A percentile compares a stretch with the other conserved stretches of the same genome.
phyloP scores from a whole-genome alignment of 1,139 yeast genomes.

The Yamadazyma dushanensis region DNA sequence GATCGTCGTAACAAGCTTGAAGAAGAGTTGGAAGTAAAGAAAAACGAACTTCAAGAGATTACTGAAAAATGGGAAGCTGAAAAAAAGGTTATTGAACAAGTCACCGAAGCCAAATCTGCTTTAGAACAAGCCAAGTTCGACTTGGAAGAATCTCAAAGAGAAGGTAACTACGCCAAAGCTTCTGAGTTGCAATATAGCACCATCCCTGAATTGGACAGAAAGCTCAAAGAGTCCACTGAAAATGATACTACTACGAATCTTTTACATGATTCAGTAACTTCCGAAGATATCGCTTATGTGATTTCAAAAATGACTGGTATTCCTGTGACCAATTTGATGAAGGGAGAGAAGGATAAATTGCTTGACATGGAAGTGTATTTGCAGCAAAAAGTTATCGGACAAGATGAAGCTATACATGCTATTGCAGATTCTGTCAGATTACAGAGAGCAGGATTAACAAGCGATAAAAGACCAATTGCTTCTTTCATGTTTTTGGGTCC shows the following conservation, averaged over 20 bases:
- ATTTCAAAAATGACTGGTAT: slow-evolving; percentile 95
- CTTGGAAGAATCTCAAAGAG: slow-evolving; percentile 78
- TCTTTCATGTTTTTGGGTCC: slow-evolving; percentile 96
- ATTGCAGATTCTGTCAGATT: slow-evolving; percentile 92
- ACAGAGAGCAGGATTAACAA: slow-evolving; percentile 94
- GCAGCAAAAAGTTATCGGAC: slow-evolving; percentile 83
- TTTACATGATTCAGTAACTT: slow-evolving; percentile 88
- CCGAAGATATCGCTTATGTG: slow-evolving; percentile 91
- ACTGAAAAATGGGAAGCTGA: slow-evolving; percentile 88
- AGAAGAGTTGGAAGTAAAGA: slow-evolving; percentile 60
- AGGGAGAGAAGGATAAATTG: slow-evolving; percentile 91
- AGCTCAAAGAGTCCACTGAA: slow-evolving; percentile 49
- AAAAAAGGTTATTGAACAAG: slow-evolving; percentile 66
- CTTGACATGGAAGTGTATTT: slow-evolving; percentile 82
- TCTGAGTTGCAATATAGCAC: slow-evolving; percentile 85
- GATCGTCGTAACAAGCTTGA: slow-evolving; percentile 72
- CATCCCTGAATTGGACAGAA: slow-evolving; percentile 75
- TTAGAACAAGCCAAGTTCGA: slow-evolving; percentile 83
- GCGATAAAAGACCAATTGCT: slow-evolving; percentile 92
- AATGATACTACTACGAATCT: slow-evolving; percentile 40
- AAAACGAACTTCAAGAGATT: slow-evolving; percentile 63
- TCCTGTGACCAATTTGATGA: slow-evolving; percentile 87
- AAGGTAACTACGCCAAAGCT: slow-evolving; percentile 83
- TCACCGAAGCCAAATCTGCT: slow-evolving; percentile 76
- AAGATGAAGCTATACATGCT: slow-evolving; percentile 88